Base-by-base conservation (phyloP, 1,284 basidiomycete species). In the Apiotrichum laibachii region DNA sequence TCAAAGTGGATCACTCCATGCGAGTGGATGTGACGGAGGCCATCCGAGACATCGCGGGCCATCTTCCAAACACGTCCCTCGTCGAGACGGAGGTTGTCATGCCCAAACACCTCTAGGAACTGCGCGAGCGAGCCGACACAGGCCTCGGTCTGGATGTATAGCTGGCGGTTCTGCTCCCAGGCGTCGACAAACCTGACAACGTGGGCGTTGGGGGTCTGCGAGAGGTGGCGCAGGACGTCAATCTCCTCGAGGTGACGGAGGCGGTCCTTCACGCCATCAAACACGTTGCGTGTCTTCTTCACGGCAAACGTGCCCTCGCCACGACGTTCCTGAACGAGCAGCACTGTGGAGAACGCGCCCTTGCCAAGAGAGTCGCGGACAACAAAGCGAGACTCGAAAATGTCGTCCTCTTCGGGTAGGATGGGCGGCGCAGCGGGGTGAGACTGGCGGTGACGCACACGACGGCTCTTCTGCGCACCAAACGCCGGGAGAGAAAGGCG, bases 41-140 rank as follows among this genome's bases (percentile, higher is more conserved):
- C 92, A 77, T 88, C 86, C 70, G 87, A 87, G 58, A 99, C 82
- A 77, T 99, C 96, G 45, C 88, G 87, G 57, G 95, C 82, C 67
- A 98, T 89, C 83, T 99, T 99, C 96, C 96, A 99, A 50, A 98
- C 88, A 56, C 92, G 83, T 34, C 88, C 88, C 79, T 99, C 95
- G 71, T 98, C 93, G 59, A 99, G 82, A 60, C 85, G 81, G 56
- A 90, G 88, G 76, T 90, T 92, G 37, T 83, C 83, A 48, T 86
- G 84, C 6, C 96, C 94, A 75, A 91, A 98, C 78, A 94, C 89
- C 81, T 90, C 89, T 66, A 99, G 81, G 82, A 99, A 98, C 71
- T 86, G 87, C 1, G 87, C 87, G 64, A 99, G 85, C 73, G 92
- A 95, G 59, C 96, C 96, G 61, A 90, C 84, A 78, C 96, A 99